Evolutionary conservation across 2,329 filamentous ascomycete species (phyloP).

Genomic region (Cyphellophora attinorum): DNA sequence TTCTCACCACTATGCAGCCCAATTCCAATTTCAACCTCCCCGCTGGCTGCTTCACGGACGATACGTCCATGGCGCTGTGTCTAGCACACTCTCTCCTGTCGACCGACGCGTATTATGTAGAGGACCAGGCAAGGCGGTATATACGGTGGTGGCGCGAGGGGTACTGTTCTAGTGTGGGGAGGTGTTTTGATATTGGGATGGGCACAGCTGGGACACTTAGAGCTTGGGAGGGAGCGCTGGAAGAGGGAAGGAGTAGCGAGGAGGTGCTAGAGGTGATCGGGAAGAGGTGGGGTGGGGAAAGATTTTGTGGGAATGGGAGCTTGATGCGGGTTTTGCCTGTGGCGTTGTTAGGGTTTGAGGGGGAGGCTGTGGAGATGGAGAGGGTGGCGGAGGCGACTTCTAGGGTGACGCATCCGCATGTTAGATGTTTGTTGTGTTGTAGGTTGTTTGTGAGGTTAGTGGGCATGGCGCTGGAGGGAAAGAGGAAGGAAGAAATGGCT

Average conservation of each 20-base stretch:
- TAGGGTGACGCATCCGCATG: constrained; percentile 28
- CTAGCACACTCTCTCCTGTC: constrained; percentile 29
- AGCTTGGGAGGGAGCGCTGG: constrained; percentile 23
- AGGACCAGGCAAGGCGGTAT: constrained; percentile 26
- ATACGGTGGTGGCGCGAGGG: constrained; percentile 27
- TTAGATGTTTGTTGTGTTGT: constrained; percentile 30
- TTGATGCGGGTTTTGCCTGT: constrained; percentile 34
- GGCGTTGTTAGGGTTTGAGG: constrained; percentile 21
- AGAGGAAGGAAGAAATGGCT: neutral
- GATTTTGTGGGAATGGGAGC: constrained; percentile 30
- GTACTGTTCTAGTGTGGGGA: constrained; percentile 25
- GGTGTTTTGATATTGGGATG: constrained; percentile 31
- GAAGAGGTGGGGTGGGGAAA: constrained; percentile 8
- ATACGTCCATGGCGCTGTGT: constrained; percentile 35
- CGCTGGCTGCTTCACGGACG: constrained; percentile 33
- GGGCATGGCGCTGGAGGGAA: neutral
- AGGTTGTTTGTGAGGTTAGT: constrained; percentile 27
- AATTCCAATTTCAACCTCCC: constrained; percentile 27
- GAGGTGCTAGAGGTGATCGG: constrained; percentile 2
- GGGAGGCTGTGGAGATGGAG: no score
- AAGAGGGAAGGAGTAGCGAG: neutral
- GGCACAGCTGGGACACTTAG: constrained; percentile 23
- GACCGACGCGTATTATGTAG: constrained; percentile 18
- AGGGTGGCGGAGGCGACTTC: constrained; percentile 21
- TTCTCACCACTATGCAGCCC: constrained; percentile 23